phyloP scores from a whole-genome alignment of 2,329 filamentous ascomycete species.

The Xylaria sp. region DNA sequence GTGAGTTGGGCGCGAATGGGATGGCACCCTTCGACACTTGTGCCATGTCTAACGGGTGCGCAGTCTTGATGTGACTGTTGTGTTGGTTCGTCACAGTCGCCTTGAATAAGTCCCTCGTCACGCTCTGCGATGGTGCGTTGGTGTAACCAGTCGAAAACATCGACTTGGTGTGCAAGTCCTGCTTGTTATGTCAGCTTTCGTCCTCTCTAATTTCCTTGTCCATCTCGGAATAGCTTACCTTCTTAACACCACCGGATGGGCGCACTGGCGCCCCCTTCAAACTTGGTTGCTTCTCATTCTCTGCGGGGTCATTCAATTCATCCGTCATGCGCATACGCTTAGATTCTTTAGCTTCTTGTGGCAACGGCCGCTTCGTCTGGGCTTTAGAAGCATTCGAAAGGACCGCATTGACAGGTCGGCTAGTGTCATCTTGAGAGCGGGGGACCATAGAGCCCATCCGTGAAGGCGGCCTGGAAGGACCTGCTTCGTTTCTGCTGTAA shows the following conservation, averaged over 20 bases:
- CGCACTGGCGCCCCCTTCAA: slow-evolving; percentile 87
- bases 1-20: slow-evolving; percentile 80
- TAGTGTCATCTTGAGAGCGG: slow-evolving; percentile 66
- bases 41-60: slow-evolving; percentile 83
- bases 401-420: slow-evolving; percentile 68
- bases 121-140: slow-evolving; percentile 64
- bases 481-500: slow-evolving; percentile 52
- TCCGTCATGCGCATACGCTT: slow-evolving; percentile 86
- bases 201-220: neutral
- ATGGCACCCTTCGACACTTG: slow-evolving; percentile 90
- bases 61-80: slow-evolving; percentile 68
- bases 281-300: slow-evolving; percentile 67
- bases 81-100: slow-evolving; percentile 73
- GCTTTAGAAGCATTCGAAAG: slow-evolving; percentile 75
- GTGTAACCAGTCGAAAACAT: slow-evolving; percentile 70
- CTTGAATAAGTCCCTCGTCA: slow-evolving; percentile 70
- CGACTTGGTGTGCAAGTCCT: slow-evolving; percentile 71
- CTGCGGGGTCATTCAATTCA: slow-evolving; percentile 71
- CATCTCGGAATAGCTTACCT: slow-evolving; percentile 61
- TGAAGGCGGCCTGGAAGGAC: slow-evolving; percentile 60
- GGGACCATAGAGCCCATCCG: slow-evolving; percentile 66
- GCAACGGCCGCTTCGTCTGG: slow-evolving; percentile 77
- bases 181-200: slow-evolving; percentile 49
- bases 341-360: slow-evolving; percentile 73
- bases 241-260: slow-evolving; percentile 75